Conservation (phyloP, 768 basidiomycete species). For the Pleurotus tuoliensis region DNA sequence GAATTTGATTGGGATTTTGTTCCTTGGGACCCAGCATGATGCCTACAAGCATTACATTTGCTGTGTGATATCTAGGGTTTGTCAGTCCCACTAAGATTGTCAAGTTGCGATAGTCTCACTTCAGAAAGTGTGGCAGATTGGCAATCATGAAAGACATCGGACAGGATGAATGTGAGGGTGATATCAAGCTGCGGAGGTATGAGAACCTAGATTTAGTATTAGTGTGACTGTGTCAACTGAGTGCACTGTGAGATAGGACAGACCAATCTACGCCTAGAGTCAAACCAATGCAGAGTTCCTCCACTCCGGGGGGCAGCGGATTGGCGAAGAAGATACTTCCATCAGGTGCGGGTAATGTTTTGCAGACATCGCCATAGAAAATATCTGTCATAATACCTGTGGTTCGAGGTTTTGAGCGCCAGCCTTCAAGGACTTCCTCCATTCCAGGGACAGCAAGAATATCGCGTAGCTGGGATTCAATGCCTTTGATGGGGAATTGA, state of each 20-base stretch:
- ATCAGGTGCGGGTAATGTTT: not conserved
- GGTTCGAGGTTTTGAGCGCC: not conserved
- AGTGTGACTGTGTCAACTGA: not conserved
- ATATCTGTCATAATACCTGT: not conserved
- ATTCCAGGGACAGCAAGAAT: not conserved
- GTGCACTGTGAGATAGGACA: too few relatives aligned
- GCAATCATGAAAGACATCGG: constrained; percentile 22
- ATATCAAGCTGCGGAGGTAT: constrained; percentile 18
- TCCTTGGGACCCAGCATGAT: constrained; percentile 24
- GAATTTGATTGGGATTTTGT: constrained; percentile 15
- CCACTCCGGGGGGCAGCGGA: not conserved
- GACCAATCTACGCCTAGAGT: not conserved
- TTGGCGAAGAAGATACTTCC: not conserved
- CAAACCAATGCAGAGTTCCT: not conserved
- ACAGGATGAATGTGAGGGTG: constrained; percentile 22
- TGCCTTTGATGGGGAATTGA: not conserved
- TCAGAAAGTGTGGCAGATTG: constrained; percentile 18
- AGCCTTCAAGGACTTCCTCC: not conserved
- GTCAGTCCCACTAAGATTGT: not conserved
- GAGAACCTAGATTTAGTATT: constrained; percentile 20
- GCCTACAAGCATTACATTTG: constrained; percentile 18
- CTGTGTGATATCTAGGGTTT: constrained; percentile 16
- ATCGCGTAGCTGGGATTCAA: not conserved
- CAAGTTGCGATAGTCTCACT: constrained; percentile 9
- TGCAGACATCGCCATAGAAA: not conserved